A percentile compares a stretch with the other conserved stretches of the same genome.
Evolutionary conservation across 2,329 filamentous ascomycete species (phyloP).

Genomic region (Immersiporthe knoxdaviesiana): DNA sequence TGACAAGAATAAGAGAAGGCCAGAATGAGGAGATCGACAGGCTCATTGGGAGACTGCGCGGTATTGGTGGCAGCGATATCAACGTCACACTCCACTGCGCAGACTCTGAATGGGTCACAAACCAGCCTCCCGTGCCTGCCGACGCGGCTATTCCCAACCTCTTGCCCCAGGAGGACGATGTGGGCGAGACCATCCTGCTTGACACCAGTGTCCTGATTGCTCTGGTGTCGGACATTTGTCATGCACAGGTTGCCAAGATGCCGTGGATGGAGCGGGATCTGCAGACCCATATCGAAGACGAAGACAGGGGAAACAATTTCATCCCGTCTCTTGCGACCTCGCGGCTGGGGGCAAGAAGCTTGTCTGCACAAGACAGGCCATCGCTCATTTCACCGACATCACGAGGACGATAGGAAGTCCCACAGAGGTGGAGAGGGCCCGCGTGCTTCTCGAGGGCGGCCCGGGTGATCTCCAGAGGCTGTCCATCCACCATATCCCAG

Average conservation of each 20-base stretch:
- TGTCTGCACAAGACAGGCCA: conserved; percentile 69
- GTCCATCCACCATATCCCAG: conserved; percentile 20
- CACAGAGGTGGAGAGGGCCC: conserved; percentile 62
- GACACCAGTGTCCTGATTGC: conserved; percentile 74
- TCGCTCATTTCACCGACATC: conserved; percentile 68
- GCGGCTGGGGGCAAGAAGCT: conserved; percentile 59
- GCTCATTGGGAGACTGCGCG: conserved; percentile 33
- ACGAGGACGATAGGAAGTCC: conserved; percentile 65
- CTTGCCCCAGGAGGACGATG: conserved; percentile 29
- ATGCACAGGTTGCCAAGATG: conserved; percentile 46
- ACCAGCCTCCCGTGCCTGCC: conserved; percentile 28
- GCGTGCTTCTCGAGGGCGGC: conserved; percentile 52
- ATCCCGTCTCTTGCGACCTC: conserved; percentile 63
- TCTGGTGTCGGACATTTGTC: conserved; percentile 73
- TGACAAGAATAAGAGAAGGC: conserved; percentile 37
- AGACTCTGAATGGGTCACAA: conserved; percentile 32
- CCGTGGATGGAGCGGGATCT: conserved; percentile 60
- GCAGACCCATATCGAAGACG: conserved; percentile 67
- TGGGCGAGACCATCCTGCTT: conserved; percentile 53
- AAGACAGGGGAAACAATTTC: conserved; percentile 59
- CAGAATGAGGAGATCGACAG: conserved; percentile 34
- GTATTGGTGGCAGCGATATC: conserved; percentile 32
- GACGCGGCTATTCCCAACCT: conserved; percentile 34
- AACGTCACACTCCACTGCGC: conserved; percentile 36
- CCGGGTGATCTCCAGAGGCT: conserved; percentile 18